These are phyloP conservation scores for Alternaria ventricosa DNA, from an alignment of 2,329 filamentous ascomycete genomes.

Conservation along the genomic window DNA sequence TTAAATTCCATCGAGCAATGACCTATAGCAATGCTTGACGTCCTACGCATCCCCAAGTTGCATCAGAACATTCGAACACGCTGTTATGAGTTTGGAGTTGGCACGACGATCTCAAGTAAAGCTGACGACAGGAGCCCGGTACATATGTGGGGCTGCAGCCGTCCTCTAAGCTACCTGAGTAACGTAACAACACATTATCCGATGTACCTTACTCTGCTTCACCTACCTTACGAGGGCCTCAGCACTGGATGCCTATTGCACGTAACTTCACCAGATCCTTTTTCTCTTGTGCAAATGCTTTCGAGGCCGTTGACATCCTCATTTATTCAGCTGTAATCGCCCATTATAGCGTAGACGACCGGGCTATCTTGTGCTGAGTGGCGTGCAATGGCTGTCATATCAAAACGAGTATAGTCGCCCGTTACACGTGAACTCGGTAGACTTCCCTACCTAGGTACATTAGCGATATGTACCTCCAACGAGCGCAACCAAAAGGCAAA, in stretches of 20 bases:
- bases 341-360: neutral
- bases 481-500: neutral
- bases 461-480: neutral
- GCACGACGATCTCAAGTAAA: neutral
- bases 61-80: neutral
- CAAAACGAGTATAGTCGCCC: neutral
- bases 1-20: neutral
- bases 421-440: conserved; percentile 5
- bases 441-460: conserved; percentile 4
- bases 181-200: neutral
- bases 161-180: neutral
- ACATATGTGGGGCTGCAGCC: neutral
- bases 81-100: neutral
- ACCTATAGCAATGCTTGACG: neutral
- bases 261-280: neutral
- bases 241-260: neutral
- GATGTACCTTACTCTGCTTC: neutral
- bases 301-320: neutral
- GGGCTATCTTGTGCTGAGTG: neutral
- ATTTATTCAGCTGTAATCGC: neutral
- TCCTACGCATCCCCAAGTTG: neutral
- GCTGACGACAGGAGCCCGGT: neutral
- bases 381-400: neutral
- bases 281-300: neutral
- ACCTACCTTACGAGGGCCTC: neutral